phyloP scores from a whole-genome alignment of 2,329 filamentous ascomycete species.

The Aspergillus caelatus region DNA sequence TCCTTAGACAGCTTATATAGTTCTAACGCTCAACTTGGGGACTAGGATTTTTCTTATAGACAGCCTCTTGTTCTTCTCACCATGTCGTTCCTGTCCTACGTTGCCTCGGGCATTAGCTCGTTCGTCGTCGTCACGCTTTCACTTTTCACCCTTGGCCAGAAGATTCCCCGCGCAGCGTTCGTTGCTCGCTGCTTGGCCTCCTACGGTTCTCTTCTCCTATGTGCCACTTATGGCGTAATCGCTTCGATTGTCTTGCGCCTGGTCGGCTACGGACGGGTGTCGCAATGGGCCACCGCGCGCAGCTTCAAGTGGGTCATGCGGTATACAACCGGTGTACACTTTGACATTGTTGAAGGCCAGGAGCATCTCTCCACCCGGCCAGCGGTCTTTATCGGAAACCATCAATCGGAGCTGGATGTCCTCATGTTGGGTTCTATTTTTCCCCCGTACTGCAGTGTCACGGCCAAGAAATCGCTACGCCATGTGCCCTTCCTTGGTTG shows the following conservation, averaged over 20 bases:
- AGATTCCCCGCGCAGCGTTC: conserved; percentile 49
- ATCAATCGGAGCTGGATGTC: conserved; percentile 95
- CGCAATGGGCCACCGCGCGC: conserved; percentile 83
- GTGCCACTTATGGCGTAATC: conserved; percentile 73
- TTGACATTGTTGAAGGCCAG: conserved; percentile 69
- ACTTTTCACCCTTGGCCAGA: conserved; percentile 46
- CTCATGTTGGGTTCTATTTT: conserved; percentile 88
- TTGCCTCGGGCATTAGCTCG: conserved; percentile 62
- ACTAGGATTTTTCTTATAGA: neutral
- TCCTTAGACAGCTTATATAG: neutral
- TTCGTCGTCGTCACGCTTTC: conserved; percentile 64
- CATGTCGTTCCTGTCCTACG: conserved; percentile 66
- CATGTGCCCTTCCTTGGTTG: conserved; percentile 83
- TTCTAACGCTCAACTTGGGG: neutral
- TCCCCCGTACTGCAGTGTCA: conserved; percentile 88
- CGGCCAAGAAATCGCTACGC: conserved; percentile 83
- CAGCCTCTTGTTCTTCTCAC: conserved; percentile 20
- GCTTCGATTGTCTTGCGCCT: conserved; percentile 72
- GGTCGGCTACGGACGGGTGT: conserved; percentile 71
- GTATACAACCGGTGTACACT: conserved; percentile 73
- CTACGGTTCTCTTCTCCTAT: conserved; percentile 48
- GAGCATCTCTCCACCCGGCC: conserved; percentile 70
- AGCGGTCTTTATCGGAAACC: conserved; percentile 90
- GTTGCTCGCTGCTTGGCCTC: conserved; percentile 50
- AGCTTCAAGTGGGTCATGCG: conserved; percentile 80